These are phyloP conservation scores for Populus tremula DNA, from an alignment of 345 rosid genomes.

Conservation along the genomic window DNA sequence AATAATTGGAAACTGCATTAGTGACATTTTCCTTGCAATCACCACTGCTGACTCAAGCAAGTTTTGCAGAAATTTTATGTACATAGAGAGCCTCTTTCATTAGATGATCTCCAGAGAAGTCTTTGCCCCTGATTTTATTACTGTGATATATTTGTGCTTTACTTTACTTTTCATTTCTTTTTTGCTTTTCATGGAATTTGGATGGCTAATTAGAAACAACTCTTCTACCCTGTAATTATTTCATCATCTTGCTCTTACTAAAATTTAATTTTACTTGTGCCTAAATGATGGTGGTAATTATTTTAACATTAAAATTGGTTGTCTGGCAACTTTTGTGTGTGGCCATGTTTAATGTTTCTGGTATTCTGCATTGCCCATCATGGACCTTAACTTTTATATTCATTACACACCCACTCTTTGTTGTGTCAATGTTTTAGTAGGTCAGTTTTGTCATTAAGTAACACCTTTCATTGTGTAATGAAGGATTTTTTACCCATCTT, in stretches of 20 bases:
- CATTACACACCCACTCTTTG: not conserved
- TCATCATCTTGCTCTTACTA: not conserved
- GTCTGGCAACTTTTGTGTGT: not conserved
- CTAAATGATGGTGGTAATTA: not conserved
- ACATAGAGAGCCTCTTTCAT: not conserved
- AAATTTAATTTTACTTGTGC: not conserved
- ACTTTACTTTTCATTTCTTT: not conserved
- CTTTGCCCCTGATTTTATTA: not conserved
- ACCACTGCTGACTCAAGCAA: not conserved
- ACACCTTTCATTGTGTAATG: not conserved
- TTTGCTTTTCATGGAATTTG: not conserved
- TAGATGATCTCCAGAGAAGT: not conserved
- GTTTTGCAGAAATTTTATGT: not conserved
- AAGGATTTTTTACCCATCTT: not conserved
- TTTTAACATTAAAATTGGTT: too few species aligned
- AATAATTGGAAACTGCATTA: not conserved
- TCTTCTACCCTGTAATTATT: not conserved
- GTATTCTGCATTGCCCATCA: not conserved
- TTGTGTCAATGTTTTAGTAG: not conserved
- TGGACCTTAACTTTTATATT: not conserved
- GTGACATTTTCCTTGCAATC: not conserved
- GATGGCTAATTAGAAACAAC: not conserved
- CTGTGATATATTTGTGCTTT: not conserved
- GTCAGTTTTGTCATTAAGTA: not conserved
- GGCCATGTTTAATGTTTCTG: not conserved